Evolutionary conservation across 129 eudicot genomes (phyloP).

Genomic region (Glebionis coronaria): DNA sequence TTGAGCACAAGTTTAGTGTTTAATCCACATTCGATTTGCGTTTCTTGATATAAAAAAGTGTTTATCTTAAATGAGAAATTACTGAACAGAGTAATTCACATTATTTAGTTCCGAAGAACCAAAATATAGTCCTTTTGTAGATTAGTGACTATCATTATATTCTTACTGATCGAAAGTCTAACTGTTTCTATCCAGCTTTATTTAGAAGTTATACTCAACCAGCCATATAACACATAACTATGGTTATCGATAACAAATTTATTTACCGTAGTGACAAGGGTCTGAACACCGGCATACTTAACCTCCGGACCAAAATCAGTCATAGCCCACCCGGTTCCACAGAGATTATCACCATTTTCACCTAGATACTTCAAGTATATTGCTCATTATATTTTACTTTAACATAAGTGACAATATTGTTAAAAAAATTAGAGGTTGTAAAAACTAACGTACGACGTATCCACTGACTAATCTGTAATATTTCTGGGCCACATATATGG

Average conservation of each 20-base stretch:
- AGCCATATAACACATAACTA: not conserved
- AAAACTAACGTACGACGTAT: constrained; percentile 63
- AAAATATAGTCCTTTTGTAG: no score
- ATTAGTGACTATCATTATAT: no score
- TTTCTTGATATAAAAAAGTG: no score
- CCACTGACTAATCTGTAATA: constrained; percentile 97
- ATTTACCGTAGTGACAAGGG: constrained; percentile 80
- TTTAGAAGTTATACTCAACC: not conserved
- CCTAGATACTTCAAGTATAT: constrained; percentile 78
- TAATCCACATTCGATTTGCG: no score
- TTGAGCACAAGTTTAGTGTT: constrained; percentile 39
- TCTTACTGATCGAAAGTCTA: no score
- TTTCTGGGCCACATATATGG: constrained; percentile 89
- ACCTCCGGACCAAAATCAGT: constrained; percentile 98
- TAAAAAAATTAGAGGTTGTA: not conserved
- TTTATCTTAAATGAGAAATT: no score
- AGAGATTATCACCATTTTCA: constrained; percentile 73
- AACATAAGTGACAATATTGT: not conserved
- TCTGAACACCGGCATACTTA: constrained; percentile 94
- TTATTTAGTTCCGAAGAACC: no score
- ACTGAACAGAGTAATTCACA: no score
- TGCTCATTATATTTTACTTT: constrained; percentile 20
- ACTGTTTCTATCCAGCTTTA: not conserved
- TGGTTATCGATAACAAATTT: not conserved
- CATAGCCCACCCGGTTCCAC: constrained; percentile 98